phyloP scores from a whole-genome alignment of 2,329 filamentous ascomycete species.

The Ascochyta koolunga region DNA sequence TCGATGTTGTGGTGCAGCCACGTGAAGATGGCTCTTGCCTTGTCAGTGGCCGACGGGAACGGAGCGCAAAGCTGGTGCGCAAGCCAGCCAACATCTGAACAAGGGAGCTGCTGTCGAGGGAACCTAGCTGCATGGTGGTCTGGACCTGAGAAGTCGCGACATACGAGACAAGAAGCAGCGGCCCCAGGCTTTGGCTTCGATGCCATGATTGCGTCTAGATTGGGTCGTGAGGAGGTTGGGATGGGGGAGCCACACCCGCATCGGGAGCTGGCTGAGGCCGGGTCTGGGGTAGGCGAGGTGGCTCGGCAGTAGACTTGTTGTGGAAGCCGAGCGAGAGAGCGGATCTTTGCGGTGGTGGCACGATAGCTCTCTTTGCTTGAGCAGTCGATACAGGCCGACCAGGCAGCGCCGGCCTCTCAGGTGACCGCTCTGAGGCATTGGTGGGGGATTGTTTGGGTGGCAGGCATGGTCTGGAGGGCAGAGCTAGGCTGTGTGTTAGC shows the following conservation, averaged over 20 bases:
- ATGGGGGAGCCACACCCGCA: slow-evolving; percentile 56
- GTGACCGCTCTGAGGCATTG: slow-evolving; percentile 14
- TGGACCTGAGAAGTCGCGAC: slow-evolving; percentile 84
- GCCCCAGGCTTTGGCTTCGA: slow-evolving; percentile 44
- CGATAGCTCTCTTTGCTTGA: slow-evolving; percentile 19
- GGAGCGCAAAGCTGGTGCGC: slow-evolving; percentile 78
- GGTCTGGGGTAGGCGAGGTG: slow-evolving; percentile 38
- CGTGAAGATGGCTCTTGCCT: slow-evolving; percentile 89
- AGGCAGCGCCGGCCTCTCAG: slow-evolving; percentile 24
- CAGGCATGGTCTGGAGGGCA: slow-evolving; percentile 29
- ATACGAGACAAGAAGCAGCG: slow-evolving; percentile 68
- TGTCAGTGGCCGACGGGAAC: slow-evolving; percentile 84
- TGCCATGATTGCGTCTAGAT: slow-evolving; percentile 62
- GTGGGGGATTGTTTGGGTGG: slow-evolving; percentile 26
- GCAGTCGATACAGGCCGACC: slow-evolving; percentile 15
- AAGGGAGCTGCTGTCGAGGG: slow-evolving; percentile 74
- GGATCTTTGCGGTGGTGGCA: slow-evolving; percentile 48
- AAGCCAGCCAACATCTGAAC: slow-evolving; percentile 71
- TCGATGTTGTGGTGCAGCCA: slow-evolving; percentile 94
- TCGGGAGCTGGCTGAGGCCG: slow-evolving; percentile 23
- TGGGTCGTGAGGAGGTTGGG: slow-evolving; percentile 62
- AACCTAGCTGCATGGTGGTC: slow-evolving; percentile 80
- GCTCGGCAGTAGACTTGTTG: slow-evolving; percentile 48
- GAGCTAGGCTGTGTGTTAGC: slow-evolving; percentile 20
- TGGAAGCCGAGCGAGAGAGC: slow-evolving; percentile 57